Evolutionary conservation across 495 filamentous ascomycete species (phyloP), one percentile per base, ranked within the genome.

Genomic region (Neurospora sp.): DNA sequence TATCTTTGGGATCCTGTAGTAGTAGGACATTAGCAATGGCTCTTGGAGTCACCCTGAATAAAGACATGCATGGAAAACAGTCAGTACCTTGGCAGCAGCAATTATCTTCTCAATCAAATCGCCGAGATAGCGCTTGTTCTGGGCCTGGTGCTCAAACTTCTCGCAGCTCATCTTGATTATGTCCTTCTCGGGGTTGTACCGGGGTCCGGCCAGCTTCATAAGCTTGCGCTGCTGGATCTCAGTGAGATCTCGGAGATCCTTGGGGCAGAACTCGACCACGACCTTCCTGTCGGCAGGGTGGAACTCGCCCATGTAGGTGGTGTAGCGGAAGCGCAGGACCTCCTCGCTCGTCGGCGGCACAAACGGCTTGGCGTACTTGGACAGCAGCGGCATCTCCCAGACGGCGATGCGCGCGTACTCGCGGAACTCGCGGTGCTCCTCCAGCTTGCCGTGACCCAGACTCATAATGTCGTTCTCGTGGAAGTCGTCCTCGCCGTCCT

Each of bases 351-450:
- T 80, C 14, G 94, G 93, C 4, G 90, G 91, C 41, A 85, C 83
- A 82, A 97, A 98, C 41, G 92, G 89, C 81, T 91, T 91, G 69
- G 92, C 91, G 47, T 97, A 86, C 74, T 94, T 90, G 77, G 90
- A 89, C 70, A 99, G 85, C 74, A 95, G 82, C 22, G 96, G 96
- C 94, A 98, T 93, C 82, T 98, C 96, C 94, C 97, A 99, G 41
- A 94, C 94, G 53, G 90, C 87, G 75, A 97, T 86, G 69, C 96
- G 87, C 35, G 92, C 90, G 78, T 97, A 97, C 74, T 97, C 90
- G 85, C 96, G 86, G 75, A 93, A 86, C 80, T 99, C 96, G 41
- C 96, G 87, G 77, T 95, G 93, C 78, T 94, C 87, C 78, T 98
- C 94, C 72, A 99, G 82, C 82, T 98, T 92, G 70, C 87, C 90